Evolutionary conservation across 345 rosid genomes (phyloP).

Genomic region (Brassica napus): Da-Ae NC_063447.1:53862001-53862500

Average conservation of each 20-base stretch:
- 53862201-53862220: slow-evolving; percentile 92
- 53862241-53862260: slow-evolving; percentile 9
- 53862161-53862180: slow-evolving; percentile 83
- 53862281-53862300: no score
- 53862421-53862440: not conserved
- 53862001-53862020: slow-evolving; percentile 57
- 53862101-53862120: slow-evolving; percentile 94
- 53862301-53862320: not conserved
- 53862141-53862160: slow-evolving; percentile 89
- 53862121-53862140: slow-evolving; percentile 78
- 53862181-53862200: slow-evolving; percentile 96
- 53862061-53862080: slow-evolving; percentile 12
- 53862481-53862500: not conserved
- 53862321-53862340: slow-evolving; percentile 84
- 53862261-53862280: slow-evolving; percentile 6
- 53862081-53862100: slow-evolving; percentile 72
- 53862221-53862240: slow-evolving; percentile 61
- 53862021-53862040: not conserved
- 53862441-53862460: no score
- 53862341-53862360: slow-evolving; percentile 95
- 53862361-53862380: slow-evolving; percentile 97
- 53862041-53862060: not conserved
- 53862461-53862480: no score
- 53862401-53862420: not conserved
- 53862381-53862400: slow-evolving; percentile 33